Percentiles rank a stretch among this genome's conserved stretches.
phyloP scores from a whole-genome alignment of 2,329 filamentous ascomycete species.

The Cladophialophora carrionii region DNA sequence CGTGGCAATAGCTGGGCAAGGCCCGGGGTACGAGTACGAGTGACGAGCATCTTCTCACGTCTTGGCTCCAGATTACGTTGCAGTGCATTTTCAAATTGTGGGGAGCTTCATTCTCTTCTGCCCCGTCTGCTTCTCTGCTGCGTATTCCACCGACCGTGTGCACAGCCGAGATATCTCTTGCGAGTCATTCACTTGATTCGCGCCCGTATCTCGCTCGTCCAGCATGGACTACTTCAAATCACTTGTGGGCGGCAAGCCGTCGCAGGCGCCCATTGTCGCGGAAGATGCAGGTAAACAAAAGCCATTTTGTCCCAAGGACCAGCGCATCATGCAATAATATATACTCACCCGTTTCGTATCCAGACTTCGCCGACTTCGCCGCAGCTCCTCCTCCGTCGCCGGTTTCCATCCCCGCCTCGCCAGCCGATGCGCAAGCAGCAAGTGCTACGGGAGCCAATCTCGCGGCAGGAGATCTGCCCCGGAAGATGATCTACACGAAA shows the following conservation, averaged over 20 bases:
- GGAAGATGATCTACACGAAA: slow-evolving; percentile 71
- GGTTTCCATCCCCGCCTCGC: slow-evolving; percentile 52
- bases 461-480: slow-evolving; percentile 39
- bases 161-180: slow-evolving; percentile 6
- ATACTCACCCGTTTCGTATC: slow-evolving; percentile 6
- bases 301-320: not conserved
- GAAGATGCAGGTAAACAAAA: slow-evolving; percentile 38
- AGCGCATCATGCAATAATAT: too few species aligned
- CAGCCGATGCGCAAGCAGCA: slow-evolving; percentile 54
- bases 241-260: slow-evolving; percentile 36
- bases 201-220: slow-evolving; percentile 1
- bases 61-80: slow-evolving; percentile 6
- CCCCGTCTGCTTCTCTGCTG: slow-evolving; percentile 7
- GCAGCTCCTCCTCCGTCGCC: slow-evolving; percentile 48
- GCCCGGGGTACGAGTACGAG: too few species aligned
- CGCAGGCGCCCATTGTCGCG: slow-evolving; percentile 37
- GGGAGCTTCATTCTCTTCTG: slow-evolving; percentile 11
- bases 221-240: slow-evolving; percentile 40
- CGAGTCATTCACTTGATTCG: slow-evolving; percentile 36
- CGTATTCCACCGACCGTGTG: not conserved
- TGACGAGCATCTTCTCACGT: too few species aligned
- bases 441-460: slow-evolving; percentile 39
- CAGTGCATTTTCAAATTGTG: slow-evolving; percentile 9
- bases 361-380: slow-evolving; percentile 95
- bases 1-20: not conserved